phyloP scores from a whole-genome alignment of 805 yeast genomes.

The Candida coquimbonensis region DNA sequence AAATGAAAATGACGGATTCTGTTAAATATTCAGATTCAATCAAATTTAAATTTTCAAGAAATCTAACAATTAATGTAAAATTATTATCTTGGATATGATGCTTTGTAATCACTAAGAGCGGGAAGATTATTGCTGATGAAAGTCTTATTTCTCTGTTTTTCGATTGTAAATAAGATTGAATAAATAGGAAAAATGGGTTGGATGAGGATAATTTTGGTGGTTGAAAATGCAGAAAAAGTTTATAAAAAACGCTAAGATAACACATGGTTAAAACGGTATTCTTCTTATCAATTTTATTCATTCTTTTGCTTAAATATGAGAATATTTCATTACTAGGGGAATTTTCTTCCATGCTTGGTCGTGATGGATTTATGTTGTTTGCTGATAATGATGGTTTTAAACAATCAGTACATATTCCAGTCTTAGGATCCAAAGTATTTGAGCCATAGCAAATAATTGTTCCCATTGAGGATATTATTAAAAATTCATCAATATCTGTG shows the following conservation, averaged over 20 bases:
- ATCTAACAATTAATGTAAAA: slow-evolving; percentile 38
- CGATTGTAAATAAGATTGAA: slow-evolving; percentile 33
- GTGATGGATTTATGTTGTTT: slow-evolving; percentile 20
- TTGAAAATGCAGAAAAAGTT: slow-evolving; percentile 45
- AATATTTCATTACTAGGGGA: background rate
- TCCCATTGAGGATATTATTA: slow-evolving; percentile 32
- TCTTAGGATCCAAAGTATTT: slow-evolving; percentile 22
- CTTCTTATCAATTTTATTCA: background rate
- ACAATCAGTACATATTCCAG: slow-evolving; percentile 12
- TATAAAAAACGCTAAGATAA: slow-evolving; percentile 37
- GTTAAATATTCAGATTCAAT: slow-evolving; percentile 34
- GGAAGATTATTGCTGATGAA: slow-evolving; percentile 44
- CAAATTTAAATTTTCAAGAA: slow-evolving; percentile 37
- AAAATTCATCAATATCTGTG: slow-evolving; percentile 7
- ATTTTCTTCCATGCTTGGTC: slow-evolving; percentile 22
- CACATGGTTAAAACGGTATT: slow-evolving; percentile 32
- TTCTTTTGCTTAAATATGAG: background rate
- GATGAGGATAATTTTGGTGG: slow-evolving; percentile 34
- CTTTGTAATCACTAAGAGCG: slow-evolving; percentile 39
- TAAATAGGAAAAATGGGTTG: slow-evolving; percentile 31
- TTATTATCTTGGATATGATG: slow-evolving; percentile 34
- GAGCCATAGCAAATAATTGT: slow-evolving; percentile 30
- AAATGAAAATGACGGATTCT: slow-evolving; percentile 52
- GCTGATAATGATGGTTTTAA: slow-evolving; percentile 2
- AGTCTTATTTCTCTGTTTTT: slow-evolving; percentile 50